Base-by-base conservation (phyloP, 1,139 yeast species). In the Candida sp. region DNA sequence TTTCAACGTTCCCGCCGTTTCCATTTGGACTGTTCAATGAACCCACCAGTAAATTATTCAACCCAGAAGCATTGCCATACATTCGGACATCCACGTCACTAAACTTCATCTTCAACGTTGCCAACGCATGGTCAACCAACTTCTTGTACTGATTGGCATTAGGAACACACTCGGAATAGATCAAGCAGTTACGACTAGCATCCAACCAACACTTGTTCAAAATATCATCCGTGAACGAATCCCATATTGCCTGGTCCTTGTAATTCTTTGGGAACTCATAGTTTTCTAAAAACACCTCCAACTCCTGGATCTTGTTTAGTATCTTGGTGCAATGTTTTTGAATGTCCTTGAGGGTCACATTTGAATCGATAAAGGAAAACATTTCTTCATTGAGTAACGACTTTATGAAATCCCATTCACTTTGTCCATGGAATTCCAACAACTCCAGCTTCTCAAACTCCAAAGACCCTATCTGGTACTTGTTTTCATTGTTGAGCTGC, bases 401-500 rank as follows among this genome's bases (percentile, higher is more conserved):
- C 52, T 79, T 81, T 49, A 81, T 71, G 54, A 81, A 77, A n/a
- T 77, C 81, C 7, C 81, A 75, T 54, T 77, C 81, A 53, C 74
- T 71, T 50, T 77, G 79, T 7, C 79, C 81, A 0, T 74, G 81
- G 48, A 77, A 62, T 53, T 77, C 81, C 42, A 77, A 65, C 55
- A 76, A 75, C 44, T 77, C 82, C 11, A 78, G 66, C 57, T 79
- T 80, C 59, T 81, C 86, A 65, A 81, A 81, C 57, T 80, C 85
- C 42, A 81, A 63, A 3, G 85, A 79, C 3, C 86, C 85, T 41
- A 81, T 80, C 52, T 79, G 78, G 62, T 78, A 80, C n/a, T 75
- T 73, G 48, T 69, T 70, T 17, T 63, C 62, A 22, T 47, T 37
- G 30, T 42, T 43, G 2, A 47, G 33, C 25, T 51, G 48, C 25